phyloP scores from a whole-genome alignment of 345 rosid species.

The Salix exigua region DNA sequence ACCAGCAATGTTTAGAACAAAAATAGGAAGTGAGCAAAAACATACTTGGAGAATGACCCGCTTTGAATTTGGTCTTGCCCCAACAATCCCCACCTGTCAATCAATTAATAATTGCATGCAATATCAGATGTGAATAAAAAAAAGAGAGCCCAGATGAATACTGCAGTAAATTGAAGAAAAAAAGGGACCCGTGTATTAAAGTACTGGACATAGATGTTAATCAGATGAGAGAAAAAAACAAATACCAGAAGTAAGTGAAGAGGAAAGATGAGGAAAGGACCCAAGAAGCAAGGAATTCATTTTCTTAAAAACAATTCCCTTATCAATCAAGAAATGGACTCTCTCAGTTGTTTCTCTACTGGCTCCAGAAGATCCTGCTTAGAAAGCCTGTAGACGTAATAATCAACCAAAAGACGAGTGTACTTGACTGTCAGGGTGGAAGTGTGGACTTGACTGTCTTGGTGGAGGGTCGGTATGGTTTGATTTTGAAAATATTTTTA shows the following conservation, averaged over 20 bases:
- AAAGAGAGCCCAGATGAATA: background rate
- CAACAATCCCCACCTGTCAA: conserved; percentile 30
- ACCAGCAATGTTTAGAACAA: background rate
- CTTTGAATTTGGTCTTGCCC: conserved; percentile 28
- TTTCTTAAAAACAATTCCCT: background rate
- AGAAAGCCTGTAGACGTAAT: too few relatives aligned
- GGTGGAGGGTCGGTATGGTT: too few relatives aligned
- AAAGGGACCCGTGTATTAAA: background rate
- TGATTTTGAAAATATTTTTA: too few relatives aligned
- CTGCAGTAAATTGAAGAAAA: background rate
- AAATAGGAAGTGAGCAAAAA: background rate
- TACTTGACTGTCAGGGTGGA: too few relatives aligned
- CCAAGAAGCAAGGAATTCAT: conserved; percentile 63
- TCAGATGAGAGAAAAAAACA: background rate
- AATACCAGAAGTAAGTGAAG: conserved; percentile 41
- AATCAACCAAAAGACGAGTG: too few relatives aligned
- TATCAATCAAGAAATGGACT: background rate
- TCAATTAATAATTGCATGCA: background rate
- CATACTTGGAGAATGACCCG: conserved; percentile 22
- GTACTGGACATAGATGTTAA: background rate
- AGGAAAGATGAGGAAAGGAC: conserved; percentile 17
- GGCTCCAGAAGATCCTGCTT: too few relatives aligned
- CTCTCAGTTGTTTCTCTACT: background rate
- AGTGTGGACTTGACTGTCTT: too few relatives aligned
- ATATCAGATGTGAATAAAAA: background rate